Base-by-base conservation (phyloP, 1,284 basidiomycete genomes). In the Cutaneotrichosporon cyanovorans region DNA sequence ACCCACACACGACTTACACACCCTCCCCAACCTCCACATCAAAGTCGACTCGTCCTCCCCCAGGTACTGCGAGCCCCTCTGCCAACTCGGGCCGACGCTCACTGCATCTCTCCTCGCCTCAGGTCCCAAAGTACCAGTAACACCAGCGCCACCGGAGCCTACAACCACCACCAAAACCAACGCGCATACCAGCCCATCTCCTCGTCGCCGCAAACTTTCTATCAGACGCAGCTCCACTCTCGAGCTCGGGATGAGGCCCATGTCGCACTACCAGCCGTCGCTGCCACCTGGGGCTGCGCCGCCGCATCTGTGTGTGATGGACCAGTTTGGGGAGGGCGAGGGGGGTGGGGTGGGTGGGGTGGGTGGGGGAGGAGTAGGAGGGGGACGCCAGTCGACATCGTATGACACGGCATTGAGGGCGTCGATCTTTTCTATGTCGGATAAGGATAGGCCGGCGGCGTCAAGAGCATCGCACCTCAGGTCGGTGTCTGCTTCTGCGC, bases 271-370 rank as follows among this genome's bases (percentile, higher is more conserved):
- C 21, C 15, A 16, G n/a, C 10, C 21, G 2, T 23, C 48, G n/a
- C 48, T 50, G 21, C 48, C 48, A n/a, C 48, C 48, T 18, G 48
- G 48, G 14, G 48, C 48, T 18, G 48, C 48, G 14, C 35, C 44
- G 22, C 43, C 48, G n/a, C 28, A 40, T 7, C 36, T 50, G 21
- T 42, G 33, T 25, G 25, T 40, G 4, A 21, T 43, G 37, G 42
- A 44, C n/a, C 34, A 44, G 9, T 16, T 44, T n/a, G 35, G 18
- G 6, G n/a, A 34, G 32, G 32, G n/a, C 15, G 6, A 14, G 6
- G 14, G 30, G 9, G 30, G 30, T 15, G 9, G 30, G 9, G 30
- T 15, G 15, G 9, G 15, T 31, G 30, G n/a, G n/a, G n/a, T n/a
- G n/a, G n/a, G n/a, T n/a, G n/a, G n/a, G n/a, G n/a, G n/a, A n/a